These are phyloP conservation scores for Pseudoscleropodium purum DNA, from an alignment of 225 moss, liverwort and hornwort species.

Conservation along the genomic window DNA sequence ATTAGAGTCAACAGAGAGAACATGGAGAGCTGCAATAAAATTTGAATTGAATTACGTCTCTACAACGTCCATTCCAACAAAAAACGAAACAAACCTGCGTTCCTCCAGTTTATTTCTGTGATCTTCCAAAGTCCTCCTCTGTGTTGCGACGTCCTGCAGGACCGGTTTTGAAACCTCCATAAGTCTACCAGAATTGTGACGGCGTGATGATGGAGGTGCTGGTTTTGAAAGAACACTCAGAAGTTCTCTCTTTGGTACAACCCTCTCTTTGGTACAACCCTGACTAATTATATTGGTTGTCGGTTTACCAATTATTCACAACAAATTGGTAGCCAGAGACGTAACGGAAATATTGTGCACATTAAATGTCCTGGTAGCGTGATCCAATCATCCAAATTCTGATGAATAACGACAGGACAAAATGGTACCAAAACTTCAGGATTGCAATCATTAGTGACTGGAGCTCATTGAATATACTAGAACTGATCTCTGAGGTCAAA, in stretches of 20 bases:
- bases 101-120: conserved; percentile 63
- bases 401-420: not conserved
- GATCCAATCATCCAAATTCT: not conserved
- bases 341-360: not conserved
- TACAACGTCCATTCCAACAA: not conserved
- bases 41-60: not conserved
- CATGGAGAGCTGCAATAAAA: not conserved
- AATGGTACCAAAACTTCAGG: not conserved
- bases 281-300: not conserved
- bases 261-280: not conserved
- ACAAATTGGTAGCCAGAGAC: not conserved
- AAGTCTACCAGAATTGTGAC: not conserved
- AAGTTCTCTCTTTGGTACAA: not conserved
- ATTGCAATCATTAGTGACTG: not conserved
- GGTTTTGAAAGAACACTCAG: not conserved
- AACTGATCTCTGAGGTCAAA: not conserved
- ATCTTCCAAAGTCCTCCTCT: conserved; percentile 65
- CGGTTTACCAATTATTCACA: not conserved
- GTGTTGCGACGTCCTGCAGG: conserved; percentile 63
- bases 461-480: not conserved
- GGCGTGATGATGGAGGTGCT: not conserved
- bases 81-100: conserved; percentile 42
- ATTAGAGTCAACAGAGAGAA: conserved; percentile 2
- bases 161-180: not conserved
- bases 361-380: not conserved